Base-by-base conservation (phyloP, 495 filamentous ascomycete genomes). In the Aspergillus panamensis region DNA sequence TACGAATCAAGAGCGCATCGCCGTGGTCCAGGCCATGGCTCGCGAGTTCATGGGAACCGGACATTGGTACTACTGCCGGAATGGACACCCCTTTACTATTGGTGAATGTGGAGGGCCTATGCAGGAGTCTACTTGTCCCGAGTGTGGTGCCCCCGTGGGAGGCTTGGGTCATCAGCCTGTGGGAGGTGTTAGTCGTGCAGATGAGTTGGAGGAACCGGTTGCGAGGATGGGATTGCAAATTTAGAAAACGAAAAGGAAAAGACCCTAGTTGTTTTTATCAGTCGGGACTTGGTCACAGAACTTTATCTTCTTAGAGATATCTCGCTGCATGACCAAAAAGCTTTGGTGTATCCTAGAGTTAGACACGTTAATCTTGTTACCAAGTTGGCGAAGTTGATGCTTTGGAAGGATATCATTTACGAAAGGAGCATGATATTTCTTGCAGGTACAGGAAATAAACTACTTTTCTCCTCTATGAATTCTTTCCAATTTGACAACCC, bases 81-180 rank as follows among this genome's bases (percentile, higher is more conserved):
- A 90, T 69, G 80, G 81, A 0, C 83, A 90, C 69, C 84, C 87
- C 30, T 91, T 91, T 62, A 86, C 87, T 0, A 73, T 90, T 35
- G 87, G 88, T 0, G 82, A 91, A 59, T 92, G 88, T 66, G 89
- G 87, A 9, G 82, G 82, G 75, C 82, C 88, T 0, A 86, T 87
- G 79, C 55, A 90, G 68, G 52, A 59, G 50, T 75, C 86, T 3
- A 59, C 62, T 25, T 92, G 88, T 58, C 87, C 89, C 1, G 78
- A 90, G 56, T 92, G 87, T 62, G 78, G 75, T 8, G 75, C 73
- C 4, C 58, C 73, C 1, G 78, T 91, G 51, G 89, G 86, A 42
- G 88, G 88, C 0, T 45, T 66, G 32, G 1, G 83, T 55, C 84
- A 91, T 75, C 42, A 37, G 25, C 45, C 78, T 65, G 76, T 64